Base-by-base conservation (phyloP, 352 stramenopile genomes). In the Pythium aquatile region DNA sequence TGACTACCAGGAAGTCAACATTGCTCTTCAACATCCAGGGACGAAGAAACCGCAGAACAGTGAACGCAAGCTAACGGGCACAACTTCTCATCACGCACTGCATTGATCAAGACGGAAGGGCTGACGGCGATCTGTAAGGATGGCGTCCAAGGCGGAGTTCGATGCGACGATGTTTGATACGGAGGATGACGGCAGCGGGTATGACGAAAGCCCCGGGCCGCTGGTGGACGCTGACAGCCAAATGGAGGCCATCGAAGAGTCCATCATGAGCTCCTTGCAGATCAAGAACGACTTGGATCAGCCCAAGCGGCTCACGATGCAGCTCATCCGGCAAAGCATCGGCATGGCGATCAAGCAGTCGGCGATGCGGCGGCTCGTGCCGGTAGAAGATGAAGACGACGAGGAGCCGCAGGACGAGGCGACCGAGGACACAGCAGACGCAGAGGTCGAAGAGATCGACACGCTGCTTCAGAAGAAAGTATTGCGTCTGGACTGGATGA, bases 401-500 rank as follows among this genome's bases (percentile, higher is more conserved):
- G 58, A 61, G 49, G 47, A 56, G 14, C 10, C 11, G 47, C 9
- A 42, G 30, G 47, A 70, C 30, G 20, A 24, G 20, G 20, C 20
- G 20, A 58, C 64, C 0, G 61, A 78, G 39, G 65, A 24, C 20
- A 24, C 72, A 4, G 44, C 37, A 5, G 68, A 66, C 1, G 55
- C 66, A 2, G 65, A 68, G 5, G 63, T 56, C 0, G 51, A 67
- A 3, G 76, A 88, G 58, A 78, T 87, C n/a, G 59, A 76, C 8
- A 42, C 53, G 7, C 63, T 93, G 49, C 63, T 93, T 33, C 47
- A 63, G 20, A 83, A 85, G 57, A 88, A 85, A 68, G 63, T 77
- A 30, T 57, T 93, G 42, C 76, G 84, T 4, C 47, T 93, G 5
- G 84, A 93, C 73, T 91, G 81, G 84, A 74, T 90, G 33, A 80